Conservation (phyloP, 139 green algal species). For the Penium margaritaceum region DNA sequence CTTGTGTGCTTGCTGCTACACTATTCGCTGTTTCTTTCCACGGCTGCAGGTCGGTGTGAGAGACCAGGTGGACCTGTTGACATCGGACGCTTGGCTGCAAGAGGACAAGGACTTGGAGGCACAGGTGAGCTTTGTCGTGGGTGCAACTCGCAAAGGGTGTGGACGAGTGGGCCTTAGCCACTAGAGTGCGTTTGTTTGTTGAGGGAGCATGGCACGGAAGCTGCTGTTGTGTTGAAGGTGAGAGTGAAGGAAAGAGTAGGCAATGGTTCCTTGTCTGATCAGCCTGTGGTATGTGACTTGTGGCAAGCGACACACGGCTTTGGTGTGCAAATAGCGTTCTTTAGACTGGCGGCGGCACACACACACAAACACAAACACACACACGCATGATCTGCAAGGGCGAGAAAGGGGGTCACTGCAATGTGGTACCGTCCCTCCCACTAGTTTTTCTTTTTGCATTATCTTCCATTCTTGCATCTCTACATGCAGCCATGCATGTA, state of each 20-base stretch:
- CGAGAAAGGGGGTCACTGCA: too few species aligned
- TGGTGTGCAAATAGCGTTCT: too few species aligned
- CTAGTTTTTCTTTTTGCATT: not conserved
- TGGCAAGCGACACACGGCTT: too few species aligned
- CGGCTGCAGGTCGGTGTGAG: not conserved
- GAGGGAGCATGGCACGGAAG: not conserved
- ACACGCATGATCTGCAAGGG: too few species aligned
- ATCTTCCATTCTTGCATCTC: not conserved
- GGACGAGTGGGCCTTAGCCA: too few species aligned
- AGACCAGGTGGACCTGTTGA: conserved; percentile 2
- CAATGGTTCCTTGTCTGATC: not conserved
- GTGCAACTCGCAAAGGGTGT: not conserved
- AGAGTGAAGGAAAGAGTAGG: too few species aligned
- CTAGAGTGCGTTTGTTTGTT: not conserved
- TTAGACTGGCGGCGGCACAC: too few species aligned
- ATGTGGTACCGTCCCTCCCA: not conserved
- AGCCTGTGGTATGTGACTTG: not conserved
- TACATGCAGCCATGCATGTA: not conserved
- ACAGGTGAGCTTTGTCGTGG: not conserved
- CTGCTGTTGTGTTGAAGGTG: too few species aligned
- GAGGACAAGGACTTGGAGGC: not conserved
- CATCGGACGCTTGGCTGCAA: not conserved
- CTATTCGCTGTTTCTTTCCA: not conserved
- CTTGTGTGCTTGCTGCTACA: too few species aligned
- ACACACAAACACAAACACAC: too few species aligned